Percentiles rank a stretch among this genome's conserved stretches.
These are phyloP conservation scores for Phytophthora cajani DNA, from an alignment of 352 stramenopile species.

Conservation along the genomic window DNA sequence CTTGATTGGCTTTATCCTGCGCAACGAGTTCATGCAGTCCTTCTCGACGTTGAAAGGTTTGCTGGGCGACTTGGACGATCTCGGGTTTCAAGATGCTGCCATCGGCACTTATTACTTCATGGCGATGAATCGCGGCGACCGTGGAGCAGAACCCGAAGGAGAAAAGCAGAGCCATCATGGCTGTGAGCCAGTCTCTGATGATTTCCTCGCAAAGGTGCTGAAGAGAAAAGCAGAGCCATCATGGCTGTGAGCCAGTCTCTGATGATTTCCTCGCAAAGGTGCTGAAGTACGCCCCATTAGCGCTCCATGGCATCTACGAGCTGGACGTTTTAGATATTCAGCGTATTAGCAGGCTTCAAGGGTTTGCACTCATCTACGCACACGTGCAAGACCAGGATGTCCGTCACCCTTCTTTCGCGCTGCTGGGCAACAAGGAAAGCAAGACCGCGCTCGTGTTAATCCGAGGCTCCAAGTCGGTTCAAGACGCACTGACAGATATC, in stretches of 20 bases:
- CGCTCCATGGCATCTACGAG: constrained; percentile 87
- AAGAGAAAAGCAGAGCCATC: too few species aligned
- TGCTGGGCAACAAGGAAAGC: constrained; percentile 80
- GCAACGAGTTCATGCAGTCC: constrained; percentile 91
- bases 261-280: constrained; percentile 78
- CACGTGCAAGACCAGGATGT: constrained; percentile 86
- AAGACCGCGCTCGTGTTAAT: constrained; percentile 85
- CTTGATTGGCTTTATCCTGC: constrained; percentile 83
- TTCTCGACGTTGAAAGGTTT: constrained; percentile 85
- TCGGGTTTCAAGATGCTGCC: constrained; percentile 86
- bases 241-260: constrained; percentile 60
- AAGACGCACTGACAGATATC: constrained; percentile 87
- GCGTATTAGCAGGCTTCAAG: constrained; percentile 80
- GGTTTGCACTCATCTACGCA: constrained; percentile 81
- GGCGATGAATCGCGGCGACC: constrained; percentile 86
- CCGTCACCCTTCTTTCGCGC: constrained; percentile 78
- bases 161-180: constrained; percentile 58
- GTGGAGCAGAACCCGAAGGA: constrained; percentile 69
- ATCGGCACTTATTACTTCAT: constrained; percentile 91
- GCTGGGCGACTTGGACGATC: constrained; percentile 78
- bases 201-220: constrained; percentile 72
- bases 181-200: constrained; percentile 70
- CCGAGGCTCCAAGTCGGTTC: constrained; percentile 86
- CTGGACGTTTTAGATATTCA: constrained; percentile 86
- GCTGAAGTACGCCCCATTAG: constrained; percentile 78